Base-by-base conservation (phyloP, 2,329 filamentous ascomycete genomes). In the Phyllosticta ampelicida region DNA sequence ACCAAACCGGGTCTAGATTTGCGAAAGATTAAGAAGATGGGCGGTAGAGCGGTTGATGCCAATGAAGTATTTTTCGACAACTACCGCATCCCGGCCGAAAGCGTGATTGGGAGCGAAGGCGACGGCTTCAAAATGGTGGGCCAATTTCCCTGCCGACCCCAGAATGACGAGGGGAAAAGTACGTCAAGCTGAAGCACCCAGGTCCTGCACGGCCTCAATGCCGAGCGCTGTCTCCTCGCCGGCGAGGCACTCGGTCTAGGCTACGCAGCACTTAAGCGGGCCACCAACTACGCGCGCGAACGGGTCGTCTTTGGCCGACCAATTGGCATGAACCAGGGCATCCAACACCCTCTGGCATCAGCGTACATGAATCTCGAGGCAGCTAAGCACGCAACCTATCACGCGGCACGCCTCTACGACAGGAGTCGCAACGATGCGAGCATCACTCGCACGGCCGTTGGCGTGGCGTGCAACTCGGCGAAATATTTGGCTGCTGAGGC, bases 1-100 rank as follows among this genome's bases (percentile, higher is more conserved):
- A 67, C 67, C 0, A 48, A 10, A 3, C 79, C 85, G 0, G 81
- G 81, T 0, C 74, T 92, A 1, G 81, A 86, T 9, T 75, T 94
- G 67, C 82, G 82, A 50, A 82, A 75, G 66, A 95, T 95, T 64
- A 84, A 82, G 71, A 95, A 95, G 70, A 94, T 95, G 88, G 90
- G 90, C 9, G 87, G 88, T 0, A 77, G 87, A 11, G 87, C 88
- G 0, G 83, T 95, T 1, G 89, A 94, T 65, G 87, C 89, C 0
- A 95, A 95, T 63, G 87, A 94, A 67, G 86, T 95, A 1, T 95
- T 95, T 71, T 94, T 95, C 68, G 87, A 94, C 69, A 81, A 85
- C 63, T 95, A 91, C 69, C 69, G 72, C 3, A 81, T 94, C 13
- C 82, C 85, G 0, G 78, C 78, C 0, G 76, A 82, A 48, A 77